phyloP scores from a whole-genome alignment of 1,284 basidiomycete species.

The Cryptococcus sp. region DNA sequence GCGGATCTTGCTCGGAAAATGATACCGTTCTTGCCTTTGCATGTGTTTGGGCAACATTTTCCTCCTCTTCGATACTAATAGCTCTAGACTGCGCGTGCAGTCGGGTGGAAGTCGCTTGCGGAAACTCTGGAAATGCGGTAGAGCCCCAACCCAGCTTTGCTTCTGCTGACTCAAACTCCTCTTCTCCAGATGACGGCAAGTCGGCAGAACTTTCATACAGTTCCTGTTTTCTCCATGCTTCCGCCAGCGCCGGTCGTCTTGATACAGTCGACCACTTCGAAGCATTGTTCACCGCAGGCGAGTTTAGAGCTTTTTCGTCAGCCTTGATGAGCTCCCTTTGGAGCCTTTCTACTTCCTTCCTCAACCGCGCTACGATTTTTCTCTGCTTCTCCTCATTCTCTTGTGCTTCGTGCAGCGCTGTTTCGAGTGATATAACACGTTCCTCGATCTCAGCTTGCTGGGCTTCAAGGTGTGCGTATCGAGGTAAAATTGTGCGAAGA shows the following conservation, averaged over 20 bases:
- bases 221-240: neutral
- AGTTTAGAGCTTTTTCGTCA: conserved; percentile 19
- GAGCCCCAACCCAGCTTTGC: conserved; percentile 27
- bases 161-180: neutral
- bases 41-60: no score
- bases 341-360: conserved; percentile 38
- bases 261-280: neutral
- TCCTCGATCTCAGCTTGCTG: conserved; percentile 37
- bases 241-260: neutral
- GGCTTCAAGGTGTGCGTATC: conserved; percentile 10
- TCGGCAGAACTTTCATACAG: neutral
- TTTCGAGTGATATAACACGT: conserved; percentile 32
- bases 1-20: no score
- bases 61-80: neutral
- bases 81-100: neutral
- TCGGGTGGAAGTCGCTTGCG: conserved; percentile 1
- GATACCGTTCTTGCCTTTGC: no score
- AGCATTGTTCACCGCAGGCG: neutral
- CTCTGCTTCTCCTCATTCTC: conserved; percentile 42
- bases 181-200: neutral
- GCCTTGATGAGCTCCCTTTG: conserved; percentile 34
- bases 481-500: conserved; percentile 2
- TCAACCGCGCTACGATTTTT: conserved; percentile 37
- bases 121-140: conserved; percentile 31
- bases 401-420: conserved; percentile 39